phyloP scores from a whole-genome alignment of 192 early-diverging fungal species.

The Backusella sp. region DNA sequence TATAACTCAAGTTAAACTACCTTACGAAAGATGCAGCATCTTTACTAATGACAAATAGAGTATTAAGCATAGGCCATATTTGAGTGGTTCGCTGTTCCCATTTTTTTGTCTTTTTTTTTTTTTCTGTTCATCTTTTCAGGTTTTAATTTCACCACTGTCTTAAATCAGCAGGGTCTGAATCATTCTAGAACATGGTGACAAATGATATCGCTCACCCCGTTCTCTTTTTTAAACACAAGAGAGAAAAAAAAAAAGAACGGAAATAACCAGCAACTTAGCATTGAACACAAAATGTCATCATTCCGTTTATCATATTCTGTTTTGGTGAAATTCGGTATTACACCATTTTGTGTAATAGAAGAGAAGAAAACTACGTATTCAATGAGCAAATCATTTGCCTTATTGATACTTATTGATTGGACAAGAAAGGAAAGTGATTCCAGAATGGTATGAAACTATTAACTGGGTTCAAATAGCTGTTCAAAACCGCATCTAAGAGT shows the following conservation, averaged over 20 bases:
- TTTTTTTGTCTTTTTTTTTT: not conserved
- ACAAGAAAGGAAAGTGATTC: not conserved
- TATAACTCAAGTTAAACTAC: not conserved
- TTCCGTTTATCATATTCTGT: not conserved
- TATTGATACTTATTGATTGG: constrained; percentile 5
- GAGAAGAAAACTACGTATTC: not conserved
- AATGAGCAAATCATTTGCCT: not conserved
- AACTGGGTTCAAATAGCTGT: not conserved
- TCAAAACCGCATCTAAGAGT: not conserved
- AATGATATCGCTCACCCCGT: not conserved
- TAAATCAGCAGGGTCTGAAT: not conserved
- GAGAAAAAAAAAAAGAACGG: not conserved
- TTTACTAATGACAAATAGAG: not conserved
- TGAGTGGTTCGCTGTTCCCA: not conserved
- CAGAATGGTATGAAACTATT: not conserved
- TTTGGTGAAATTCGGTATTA: not conserved
- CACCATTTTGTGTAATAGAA: not conserved
- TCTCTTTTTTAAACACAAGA: not conserved
- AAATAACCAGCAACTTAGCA: not conserved
- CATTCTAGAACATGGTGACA: not conserved
- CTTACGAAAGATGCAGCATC: not conserved
- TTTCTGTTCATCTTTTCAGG: not conserved
- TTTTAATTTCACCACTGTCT: not conserved
- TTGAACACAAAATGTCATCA: not conserved
- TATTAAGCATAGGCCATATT: not conserved